phyloP scores from a whole-genome alignment of 805 yeast species.

The Saccharomyces paradoxus region DNA sequence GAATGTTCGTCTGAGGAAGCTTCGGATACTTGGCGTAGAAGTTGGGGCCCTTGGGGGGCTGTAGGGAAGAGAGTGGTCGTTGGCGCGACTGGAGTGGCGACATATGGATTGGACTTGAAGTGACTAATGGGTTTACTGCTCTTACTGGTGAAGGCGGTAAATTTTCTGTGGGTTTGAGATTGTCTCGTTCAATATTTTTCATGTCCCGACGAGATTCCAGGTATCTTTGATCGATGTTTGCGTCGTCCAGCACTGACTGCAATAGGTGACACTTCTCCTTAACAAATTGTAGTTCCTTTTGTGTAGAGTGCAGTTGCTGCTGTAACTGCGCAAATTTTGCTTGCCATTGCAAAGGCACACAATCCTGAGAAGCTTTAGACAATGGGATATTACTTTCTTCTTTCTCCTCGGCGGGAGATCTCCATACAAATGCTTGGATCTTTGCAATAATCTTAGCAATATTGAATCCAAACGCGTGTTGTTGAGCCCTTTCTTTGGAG shows the following conservation, averaged over 20 bases:
- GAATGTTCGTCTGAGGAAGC: not conserved
- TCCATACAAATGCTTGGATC: not conserved
- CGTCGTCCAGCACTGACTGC: constrained; percentile 27
- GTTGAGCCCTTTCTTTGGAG: not conserved
- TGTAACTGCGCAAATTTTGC: not conserved
- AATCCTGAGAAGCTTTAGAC: not conserved
- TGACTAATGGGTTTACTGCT: constrained; percentile 24
- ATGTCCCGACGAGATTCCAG: constrained; percentile 28
- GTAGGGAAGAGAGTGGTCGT: not conserved
- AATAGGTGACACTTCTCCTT: constrained; percentile 25
- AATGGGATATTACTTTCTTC: not conserved
- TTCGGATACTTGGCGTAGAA: not conserved
- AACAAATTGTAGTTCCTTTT: constrained; percentile 23
- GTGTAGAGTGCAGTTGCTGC: constrained; percentile 15
- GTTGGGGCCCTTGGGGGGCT: not conserved
- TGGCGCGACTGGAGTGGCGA: constrained; percentile 1
- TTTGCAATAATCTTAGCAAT: not conserved
- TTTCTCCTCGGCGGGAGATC: not conserved
- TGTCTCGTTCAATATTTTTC: constrained; percentile 25
- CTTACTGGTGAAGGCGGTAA: constrained; percentile 27
- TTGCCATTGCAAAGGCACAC: not conserved
- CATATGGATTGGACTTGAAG: constrained; percentile 28
- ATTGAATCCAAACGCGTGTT: not conserved
- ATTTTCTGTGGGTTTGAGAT: constrained; percentile 24
- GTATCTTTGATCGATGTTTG: constrained; percentile 27